These are phyloP conservation scores for Spinellus fusiger DNA, from an alignment of 192 early-diverging fungal genomes.

Conservation along the genomic window DNA sequence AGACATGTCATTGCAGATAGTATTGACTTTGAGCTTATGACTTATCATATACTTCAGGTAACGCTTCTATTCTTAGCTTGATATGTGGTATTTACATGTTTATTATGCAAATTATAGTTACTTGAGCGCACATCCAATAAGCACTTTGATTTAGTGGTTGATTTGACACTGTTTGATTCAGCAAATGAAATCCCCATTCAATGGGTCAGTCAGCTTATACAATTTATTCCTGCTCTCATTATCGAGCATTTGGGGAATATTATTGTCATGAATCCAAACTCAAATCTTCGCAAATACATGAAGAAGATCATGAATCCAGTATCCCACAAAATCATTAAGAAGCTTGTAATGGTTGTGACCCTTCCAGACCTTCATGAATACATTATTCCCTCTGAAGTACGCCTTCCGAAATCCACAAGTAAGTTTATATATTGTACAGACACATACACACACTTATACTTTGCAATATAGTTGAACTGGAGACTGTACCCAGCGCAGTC, in stretches of 20 bases:
- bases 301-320: conserved; percentile 21
- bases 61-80: too few species aligned
- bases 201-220: conserved; percentile 52
- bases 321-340: conserved; percentile 36
- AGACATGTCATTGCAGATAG: conserved; percentile 52
- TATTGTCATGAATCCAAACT: conserved; percentile 66
- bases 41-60: conserved; percentile 51
- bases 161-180: conserved; percentile 56
- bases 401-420: conserved; percentile 53
- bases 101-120: conserved; percentile 20
- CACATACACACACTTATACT: neutral
- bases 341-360: conserved; percentile 49
- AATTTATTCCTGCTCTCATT: conserved; percentile 48
- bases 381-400: conserved; percentile 54
- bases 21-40: conserved; percentile 63
- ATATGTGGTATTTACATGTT: neutral
- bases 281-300: conserved; percentile 48
- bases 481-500: conserved; percentile 60
- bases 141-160: conserved; percentile 64
- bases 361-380: conserved; percentile 57
- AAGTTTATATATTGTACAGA: conserved; percentile 28
- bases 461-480: conserved; percentile 50
- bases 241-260: conserved; percentile 46
- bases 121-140: conserved; percentile 45
- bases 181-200: conserved; percentile 60